Evolutionary conservation across 495 filamentous ascomycete species (phyloP), one percentile per base, ranked within the genome.

Genomic region (Tuber magnatum): DNA sequence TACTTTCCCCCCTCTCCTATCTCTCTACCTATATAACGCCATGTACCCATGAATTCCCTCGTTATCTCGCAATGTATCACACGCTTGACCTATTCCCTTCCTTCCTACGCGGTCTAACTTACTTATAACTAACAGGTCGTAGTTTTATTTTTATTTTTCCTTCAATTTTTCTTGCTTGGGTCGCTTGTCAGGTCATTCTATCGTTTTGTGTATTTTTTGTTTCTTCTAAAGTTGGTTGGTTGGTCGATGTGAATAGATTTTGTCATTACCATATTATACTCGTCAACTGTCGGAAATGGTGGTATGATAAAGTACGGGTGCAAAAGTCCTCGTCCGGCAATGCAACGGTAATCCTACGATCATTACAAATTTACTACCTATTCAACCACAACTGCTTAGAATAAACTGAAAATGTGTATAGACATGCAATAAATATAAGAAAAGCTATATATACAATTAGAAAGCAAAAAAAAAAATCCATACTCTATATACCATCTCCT

Each of bases 201-300:
- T 32, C 1, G 28, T 9, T 18, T 18, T 35, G 56, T 65, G 28
- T 32, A 16, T 32, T 65, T 65, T 0, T 32, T 32, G 16, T 65
- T 18, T 65, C 14, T n/a, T 65, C 24, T 40, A 7, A n/a, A 10
- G 10, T 28, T 3, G 3, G 51, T 65, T 65, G 56, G 56, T 32
- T 65, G 56, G 56, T 65, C 5, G 56, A 65, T 14, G 56, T 65
- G 56, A 65, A 65, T 65, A 65, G 28, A 65, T 65, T 65, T 65
- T n/a, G 56, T 65, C 14, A 1, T 12, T 65, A 48, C 7, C 8
- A 12, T 9, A 10, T 56, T 28, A 9, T 28, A n/a, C 24, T 51
- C n/a, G 48, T 22, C 6, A 10, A 8, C 24, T 22, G 22, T 51
- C n/a, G 1, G 48, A 0, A n/a, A 14, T 43, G 12, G 44, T 48